A percentile compares a stretch with the other conserved stretches of the same genome.
These are phyloP conservation scores for Rhynchospora breviuscula DNA, from an alignment of 176 grass and related monocot species.

Conservation along the genomic window DNA sequence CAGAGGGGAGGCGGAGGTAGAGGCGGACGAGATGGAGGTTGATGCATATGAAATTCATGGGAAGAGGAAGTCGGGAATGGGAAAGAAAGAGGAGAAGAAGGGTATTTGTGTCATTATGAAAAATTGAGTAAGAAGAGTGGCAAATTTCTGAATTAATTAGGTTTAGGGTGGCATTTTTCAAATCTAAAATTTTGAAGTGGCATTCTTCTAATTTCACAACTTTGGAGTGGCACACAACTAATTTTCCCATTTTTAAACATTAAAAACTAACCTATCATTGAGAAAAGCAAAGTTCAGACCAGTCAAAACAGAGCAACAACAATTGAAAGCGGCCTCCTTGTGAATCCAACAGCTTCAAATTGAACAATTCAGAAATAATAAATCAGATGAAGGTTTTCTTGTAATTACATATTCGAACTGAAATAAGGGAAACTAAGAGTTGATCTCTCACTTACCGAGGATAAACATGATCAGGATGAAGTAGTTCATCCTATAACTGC, in stretches of 20 bases:
- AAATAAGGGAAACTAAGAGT: not conserved
- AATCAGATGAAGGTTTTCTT: not conserved
- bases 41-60: no score
- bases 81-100: no score
- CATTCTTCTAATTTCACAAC: no score
- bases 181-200: no score
- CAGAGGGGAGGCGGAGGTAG: no score
- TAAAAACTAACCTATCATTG: constrained; percentile 21
- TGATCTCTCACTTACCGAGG: constrained; percentile 49
- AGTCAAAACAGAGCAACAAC: constrained; percentile 13
- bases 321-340: constrained; percentile 26
- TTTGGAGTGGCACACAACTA: no score
- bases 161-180: no score
- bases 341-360: constrained; percentile 23
- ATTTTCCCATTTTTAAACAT: not conserved
- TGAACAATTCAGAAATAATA: not conserved
- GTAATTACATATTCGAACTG: not conserved
- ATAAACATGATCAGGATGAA: constrained; percentile 78
- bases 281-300: constrained; percentile 26
- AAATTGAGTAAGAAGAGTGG: no score
- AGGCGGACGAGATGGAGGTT: no score
- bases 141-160: no score
- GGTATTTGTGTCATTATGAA: no score
- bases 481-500: constrained; percentile 39
- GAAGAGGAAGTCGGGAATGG: no score